Conservation (phyloP, 1,139 yeast genomes). For the Debaryomyces fabryi region DNA sequence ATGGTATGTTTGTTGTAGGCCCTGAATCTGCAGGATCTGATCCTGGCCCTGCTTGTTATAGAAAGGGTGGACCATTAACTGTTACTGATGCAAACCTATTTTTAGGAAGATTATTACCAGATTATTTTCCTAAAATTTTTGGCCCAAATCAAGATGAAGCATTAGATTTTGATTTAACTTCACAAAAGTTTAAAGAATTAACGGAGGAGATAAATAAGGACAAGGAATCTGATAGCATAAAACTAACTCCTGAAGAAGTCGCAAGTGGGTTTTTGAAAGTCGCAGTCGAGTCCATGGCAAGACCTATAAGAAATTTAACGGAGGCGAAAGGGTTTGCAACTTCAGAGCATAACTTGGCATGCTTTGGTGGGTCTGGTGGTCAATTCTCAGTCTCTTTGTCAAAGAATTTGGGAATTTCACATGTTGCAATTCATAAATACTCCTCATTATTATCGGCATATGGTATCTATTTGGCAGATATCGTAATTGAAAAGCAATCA, state of each 20-base stretch:
- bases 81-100: conserved; percentile 50
- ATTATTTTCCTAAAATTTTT: conserved; percentile 45
- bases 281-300: conserved; percentile 50
- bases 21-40: conserved; percentile 53
- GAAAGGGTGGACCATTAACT: conserved; percentile 51
- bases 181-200: conserved; percentile 32
- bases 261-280: conserved; percentile 48
- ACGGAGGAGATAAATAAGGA: conserved; percentile 38
- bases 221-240: conserved; percentile 20
- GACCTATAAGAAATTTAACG: conserved; percentile 48
- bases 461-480: conserved; percentile 48
- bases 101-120: conserved; percentile 44
- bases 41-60: conserved; percentile 51
- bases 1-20: conserved; percentile 50
- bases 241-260: conserved; percentile 41
- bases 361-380: conserved; percentile 54
- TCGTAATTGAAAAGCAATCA: conserved; percentile 64
- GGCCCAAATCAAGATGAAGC: conserved; percentile 47
- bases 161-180: conserved; percentile 36
- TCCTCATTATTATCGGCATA: conserved; percentile 49
- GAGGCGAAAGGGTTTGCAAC: conserved; percentile 48
- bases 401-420: conserved; percentile 39
- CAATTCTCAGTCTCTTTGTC: conserved; percentile 46
- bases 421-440: conserved; percentile 47
- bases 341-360: conserved; percentile 45